These are phyloP conservation scores for Pulveroboletus sp. DNA, from an alignment of 768 basidiomycete genomes.

Conservation along the genomic window DNA sequence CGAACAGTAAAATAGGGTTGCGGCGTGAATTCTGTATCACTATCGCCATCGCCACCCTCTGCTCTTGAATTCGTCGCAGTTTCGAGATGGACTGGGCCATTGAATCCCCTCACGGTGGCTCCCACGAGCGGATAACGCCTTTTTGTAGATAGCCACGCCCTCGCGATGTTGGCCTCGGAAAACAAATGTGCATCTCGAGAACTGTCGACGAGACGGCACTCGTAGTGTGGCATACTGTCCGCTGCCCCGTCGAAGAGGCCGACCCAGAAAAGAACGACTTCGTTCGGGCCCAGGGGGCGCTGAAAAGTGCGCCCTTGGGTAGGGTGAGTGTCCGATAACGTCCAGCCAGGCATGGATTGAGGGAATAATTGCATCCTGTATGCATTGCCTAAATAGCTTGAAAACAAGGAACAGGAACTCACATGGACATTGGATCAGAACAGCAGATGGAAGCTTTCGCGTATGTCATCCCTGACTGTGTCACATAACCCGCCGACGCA, in stretches of 20 bases:
- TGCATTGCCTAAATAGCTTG: not conserved
- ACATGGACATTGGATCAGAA: too few relatives aligned
- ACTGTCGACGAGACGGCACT: constrained; percentile 25
- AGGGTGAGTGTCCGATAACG: not conserved
- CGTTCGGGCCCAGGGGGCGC: constrained; percentile 38
- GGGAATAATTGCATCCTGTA: not conserved
- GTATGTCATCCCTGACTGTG: too few relatives aligned
- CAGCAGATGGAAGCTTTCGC: too few relatives aligned
- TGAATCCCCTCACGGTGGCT: constrained; percentile 30
- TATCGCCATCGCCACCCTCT: not conserved
- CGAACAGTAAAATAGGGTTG: constrained; percentile 39
- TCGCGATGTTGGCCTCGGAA: constrained; percentile 32
- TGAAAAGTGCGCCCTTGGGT: constrained; percentile 18
- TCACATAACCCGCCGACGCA: too few relatives aligned
- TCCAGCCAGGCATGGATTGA: constrained; percentile 13
- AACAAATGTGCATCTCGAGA: constrained; percentile 21
- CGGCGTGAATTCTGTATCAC: not conserved
- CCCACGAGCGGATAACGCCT: constrained; percentile 46
- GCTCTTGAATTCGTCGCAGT: not conserved
- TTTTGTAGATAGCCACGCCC: constrained; percentile 47
- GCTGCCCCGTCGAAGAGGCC: constrained; percentile 39
- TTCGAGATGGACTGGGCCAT: not conserved
- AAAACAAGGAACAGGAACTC: too few relatives aligned
- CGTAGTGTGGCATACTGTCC: constrained; percentile 36
- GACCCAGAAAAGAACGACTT: constrained; percentile 41